Evolutionary conservation across 768 basidiomycete genomes (phyloP), one percentile per base, ranked within the genome.

Genomic region (Kwoniella bestiolae): DNA sequence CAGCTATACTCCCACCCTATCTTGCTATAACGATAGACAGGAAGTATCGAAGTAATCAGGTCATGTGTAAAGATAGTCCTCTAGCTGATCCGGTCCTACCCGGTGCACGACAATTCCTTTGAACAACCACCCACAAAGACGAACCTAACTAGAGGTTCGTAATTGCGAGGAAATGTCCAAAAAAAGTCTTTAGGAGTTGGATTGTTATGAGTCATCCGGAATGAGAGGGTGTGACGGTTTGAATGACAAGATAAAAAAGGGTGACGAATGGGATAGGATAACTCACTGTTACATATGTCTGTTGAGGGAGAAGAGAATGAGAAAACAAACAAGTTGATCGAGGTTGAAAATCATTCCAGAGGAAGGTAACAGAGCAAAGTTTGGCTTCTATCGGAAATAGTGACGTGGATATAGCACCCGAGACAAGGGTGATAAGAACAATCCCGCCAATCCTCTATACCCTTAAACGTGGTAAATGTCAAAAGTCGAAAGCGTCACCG

Each of bases 41-140:
- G 41, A n/a, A 18, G 31, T 32, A 52, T 18, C 38, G 26, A 2
- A 47, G 3, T 51, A 53, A 64, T 77, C 76, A 77, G 76, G 71
- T 77, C 76, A 77, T 77, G 76, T 77, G 76, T 77, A 77, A 60
- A 62, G 60, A 52, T 38, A 65, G 67, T 71, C 73, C 76, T 70
- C 73, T 65, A 70, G 76, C 73, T 56, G 44, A 32, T 65, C 69
- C 65, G 66, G 68, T 67, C 70, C 71, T 69, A 70, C 72, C 69
- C 72, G 67, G 72, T 47, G 69, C 69, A 55, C 66, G 45, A 62
- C 66, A 23, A 25, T 32, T 18, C 50, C 46, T 32, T 21, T 7
- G 35, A 26, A 18, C 45, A 26, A 26, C 49, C 32, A 12, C 51
- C 31, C n/a, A 41, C 44, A 16, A 35, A 18, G 18, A 32, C 53